Evolutionary conservation across 129 eudicot species (phyloP).

Genomic region (Gnaphalium uliginosum): DNA sequence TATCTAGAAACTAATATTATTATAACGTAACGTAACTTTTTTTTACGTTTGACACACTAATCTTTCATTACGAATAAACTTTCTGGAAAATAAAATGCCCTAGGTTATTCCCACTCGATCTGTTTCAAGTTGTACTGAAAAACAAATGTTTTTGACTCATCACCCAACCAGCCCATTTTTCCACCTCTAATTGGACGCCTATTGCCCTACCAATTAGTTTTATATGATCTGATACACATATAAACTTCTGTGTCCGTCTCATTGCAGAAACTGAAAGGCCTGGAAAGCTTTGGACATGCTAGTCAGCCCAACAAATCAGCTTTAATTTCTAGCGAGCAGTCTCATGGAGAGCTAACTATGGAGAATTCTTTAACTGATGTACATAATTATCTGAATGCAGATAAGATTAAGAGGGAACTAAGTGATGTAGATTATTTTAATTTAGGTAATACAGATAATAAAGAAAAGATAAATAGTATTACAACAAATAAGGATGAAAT

Average conservation of each 20-base stretch:
- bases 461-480: constrained; percentile 21
- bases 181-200: constrained; percentile 11
- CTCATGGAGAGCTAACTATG: constrained; percentile 27
- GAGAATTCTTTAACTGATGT: constrained; percentile 28
- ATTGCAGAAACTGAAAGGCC: constrained; percentile 61
- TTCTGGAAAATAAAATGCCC: no score
- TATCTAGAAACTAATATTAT: background rate
- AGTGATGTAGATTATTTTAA: constrained; percentile 25
- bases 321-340: constrained; percentile 33
- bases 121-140: no score
- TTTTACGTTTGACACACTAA: background rate
- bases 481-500: constrained; percentile 21
- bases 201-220: constrained; percentile 1
- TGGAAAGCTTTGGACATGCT: constrained; percentile 44
- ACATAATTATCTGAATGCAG: constrained; percentile 27
- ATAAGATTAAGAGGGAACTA: constrained; percentile 31
- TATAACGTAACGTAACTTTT: background rate
- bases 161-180: no score
- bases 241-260: constrained; percentile 10
- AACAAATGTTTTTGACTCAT: no score
- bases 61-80: no score
- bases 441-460: constrained; percentile 27
- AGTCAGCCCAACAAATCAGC: constrained; percentile 38
- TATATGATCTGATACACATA: constrained; percentile 13
- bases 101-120: no score